A percentile compares a stretch with the other conserved stretches of the same genome.
phyloP scores from a whole-genome alignment of 345 rosid species.

The Dimocarpus longan region DNA sequence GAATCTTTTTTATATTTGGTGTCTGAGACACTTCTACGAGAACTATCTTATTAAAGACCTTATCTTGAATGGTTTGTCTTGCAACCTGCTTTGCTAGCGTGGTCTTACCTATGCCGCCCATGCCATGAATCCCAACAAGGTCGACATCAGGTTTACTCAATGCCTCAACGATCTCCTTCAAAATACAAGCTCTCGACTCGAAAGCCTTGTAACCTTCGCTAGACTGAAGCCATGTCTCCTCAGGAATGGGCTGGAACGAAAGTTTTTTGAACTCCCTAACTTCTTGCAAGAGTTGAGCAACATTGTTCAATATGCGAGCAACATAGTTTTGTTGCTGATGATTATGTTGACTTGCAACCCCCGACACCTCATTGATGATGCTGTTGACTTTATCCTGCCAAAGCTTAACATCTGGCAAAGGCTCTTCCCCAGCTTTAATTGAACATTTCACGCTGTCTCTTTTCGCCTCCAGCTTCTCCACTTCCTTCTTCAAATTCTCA shows the following conservation, averaged over 20 bases:
- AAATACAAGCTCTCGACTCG: constrained; percentile 16
- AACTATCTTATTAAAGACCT: constrained; percentile 19
- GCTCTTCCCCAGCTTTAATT: no score
- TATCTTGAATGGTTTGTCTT: constrained; percentile 2
- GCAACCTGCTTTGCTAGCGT: constrained; percentile 21
- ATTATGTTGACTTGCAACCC: not conserved
- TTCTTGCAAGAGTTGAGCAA: not conserved
- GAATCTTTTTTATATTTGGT: not conserved
- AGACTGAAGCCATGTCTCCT: not conserved
- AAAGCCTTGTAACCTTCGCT: constrained; percentile 4
- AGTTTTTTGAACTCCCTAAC: not conserved
- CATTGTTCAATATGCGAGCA: not conserved
- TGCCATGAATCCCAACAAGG: no score
- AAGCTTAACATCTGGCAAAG: no score
- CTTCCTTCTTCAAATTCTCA: no score
- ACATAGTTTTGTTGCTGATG: not conserved
- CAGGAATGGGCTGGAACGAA: not conserved
- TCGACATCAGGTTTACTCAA: not conserved
- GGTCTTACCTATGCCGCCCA: constrained; percentile 19
- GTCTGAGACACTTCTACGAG: not conserved
- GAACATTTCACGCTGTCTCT: no score
- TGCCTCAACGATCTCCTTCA: constrained; percentile 5
- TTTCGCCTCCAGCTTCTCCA: no score
- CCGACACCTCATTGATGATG: not conserved
- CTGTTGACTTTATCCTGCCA: no score